These are phyloP conservation scores for Entophlyctis luteolus DNA, from an alignment of 192 early-diverging fungal species.

Conservation along the genomic window DNA sequence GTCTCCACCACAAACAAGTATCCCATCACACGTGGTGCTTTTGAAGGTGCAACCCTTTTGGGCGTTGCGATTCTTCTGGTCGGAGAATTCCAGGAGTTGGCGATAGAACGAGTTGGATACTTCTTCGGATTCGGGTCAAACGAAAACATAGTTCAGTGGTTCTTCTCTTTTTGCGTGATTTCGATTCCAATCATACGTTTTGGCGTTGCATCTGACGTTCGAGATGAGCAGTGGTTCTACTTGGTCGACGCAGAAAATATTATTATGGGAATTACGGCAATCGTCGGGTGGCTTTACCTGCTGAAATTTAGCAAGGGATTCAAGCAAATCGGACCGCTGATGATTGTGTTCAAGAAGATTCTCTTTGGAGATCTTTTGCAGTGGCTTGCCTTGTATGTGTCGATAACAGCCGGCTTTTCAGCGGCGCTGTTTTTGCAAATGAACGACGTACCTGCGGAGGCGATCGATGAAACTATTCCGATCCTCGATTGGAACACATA, in stretches of 20 bases:
- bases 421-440: constrained; percentile 28
- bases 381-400: constrained; percentile 3
- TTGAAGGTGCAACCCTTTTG: not conserved
- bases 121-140: not conserved
- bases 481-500: constrained; percentile 12
- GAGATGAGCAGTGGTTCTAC: not conserved
- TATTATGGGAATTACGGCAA: constrained; percentile 9
- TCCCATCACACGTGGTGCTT: not conserved
- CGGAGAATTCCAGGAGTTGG: not conserved
- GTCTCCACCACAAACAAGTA: not conserved
- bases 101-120: not conserved
- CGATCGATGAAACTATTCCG: not conserved
- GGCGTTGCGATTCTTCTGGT: not conserved
- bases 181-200: constrained; percentile 14
- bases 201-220: not conserved
- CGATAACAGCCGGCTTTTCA: constrained; percentile 10
- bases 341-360: constrained; percentile 17
- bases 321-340: constrained; percentile 12
- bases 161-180: not conserved
- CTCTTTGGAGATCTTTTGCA: constrained; percentile 16
- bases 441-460: not conserved
- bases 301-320: constrained; percentile 24
- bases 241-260: constrained; percentile 18
- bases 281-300: constrained; percentile 20
- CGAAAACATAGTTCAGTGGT: constrained; percentile 23